Conservation (phyloP, 2,329 filamentous ascomycete species). For the Fusarium scirpi region DNA sequence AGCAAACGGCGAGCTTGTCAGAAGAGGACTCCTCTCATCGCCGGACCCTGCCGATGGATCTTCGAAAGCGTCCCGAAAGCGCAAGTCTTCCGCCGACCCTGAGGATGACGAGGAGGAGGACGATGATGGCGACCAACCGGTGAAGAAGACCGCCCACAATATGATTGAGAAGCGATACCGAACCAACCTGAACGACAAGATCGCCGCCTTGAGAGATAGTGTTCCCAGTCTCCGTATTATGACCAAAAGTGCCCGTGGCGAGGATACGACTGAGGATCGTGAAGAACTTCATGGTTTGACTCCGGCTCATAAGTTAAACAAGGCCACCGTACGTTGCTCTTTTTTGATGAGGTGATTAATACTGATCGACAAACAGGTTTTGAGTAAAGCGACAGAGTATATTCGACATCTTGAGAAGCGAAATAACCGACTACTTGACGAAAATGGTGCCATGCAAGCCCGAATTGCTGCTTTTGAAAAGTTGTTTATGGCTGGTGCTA, state of each 20-base stretch:
- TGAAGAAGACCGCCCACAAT: constrained; percentile 96
- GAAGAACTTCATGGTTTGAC: constrained; percentile 82
- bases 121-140: constrained; percentile 65
- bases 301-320: constrained; percentile 94
- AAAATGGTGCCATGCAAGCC: constrained; percentile 82
- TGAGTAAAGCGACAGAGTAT: constrained; percentile 96
- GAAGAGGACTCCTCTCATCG: constrained; percentile 65
- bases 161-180: constrained; percentile 98
- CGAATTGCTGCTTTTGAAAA: constrained; percentile 82
- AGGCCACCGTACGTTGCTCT: constrained; percentile 77
- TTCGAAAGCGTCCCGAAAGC: constrained; percentile 70
- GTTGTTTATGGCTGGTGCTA: constrained; percentile 82
- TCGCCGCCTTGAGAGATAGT: constrained; percentile 89
- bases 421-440: constrained; percentile 83
- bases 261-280: constrained; percentile 78
- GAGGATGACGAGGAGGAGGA: constrained; percentile 66
- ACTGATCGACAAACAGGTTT: constrained; percentile 62
- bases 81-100: constrained; percentile 73
- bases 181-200: constrained; percentile 97
- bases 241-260: constrained; percentile 76
- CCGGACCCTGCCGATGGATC: constrained; percentile 63
- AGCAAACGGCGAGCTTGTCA: constrained; percentile 60
- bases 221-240: constrained; percentile 90
- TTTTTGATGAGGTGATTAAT: neutral
- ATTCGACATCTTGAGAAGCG: constrained; percentile 94